A percentile compares a stretch with the other conserved stretches of the same genome.
phyloP scores from a whole-genome alignment of 2,329 filamentous ascomycete genomes.

The Capronia americana region DNA sequence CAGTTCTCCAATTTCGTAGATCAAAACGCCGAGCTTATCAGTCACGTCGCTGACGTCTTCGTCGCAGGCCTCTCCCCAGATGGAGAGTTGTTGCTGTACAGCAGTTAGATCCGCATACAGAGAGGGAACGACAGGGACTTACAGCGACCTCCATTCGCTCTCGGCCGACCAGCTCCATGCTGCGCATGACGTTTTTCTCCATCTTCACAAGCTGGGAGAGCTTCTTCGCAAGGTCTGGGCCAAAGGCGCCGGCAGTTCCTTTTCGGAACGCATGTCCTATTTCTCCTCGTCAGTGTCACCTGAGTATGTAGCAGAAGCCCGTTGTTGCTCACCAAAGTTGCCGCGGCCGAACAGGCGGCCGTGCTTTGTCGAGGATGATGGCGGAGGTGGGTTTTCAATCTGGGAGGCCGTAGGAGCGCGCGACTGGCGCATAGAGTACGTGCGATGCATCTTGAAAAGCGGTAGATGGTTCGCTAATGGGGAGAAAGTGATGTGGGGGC shows the following conservation, averaged over 20 bases:
- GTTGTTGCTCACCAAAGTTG: slow-evolving; percentile 73
- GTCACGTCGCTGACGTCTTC: slow-evolving; percentile 99
- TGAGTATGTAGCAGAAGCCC: not conserved
- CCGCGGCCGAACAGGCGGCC: slow-evolving; percentile 85
- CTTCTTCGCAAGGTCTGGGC: slow-evolving; percentile 93
- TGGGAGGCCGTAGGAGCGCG: slow-evolving; percentile 93
- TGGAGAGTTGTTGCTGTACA: slow-evolving; percentile 90
- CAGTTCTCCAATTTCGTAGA: slow-evolving; percentile 98
- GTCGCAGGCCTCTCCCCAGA: slow-evolving; percentile 95
- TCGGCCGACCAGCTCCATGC: slow-evolving; percentile 89
- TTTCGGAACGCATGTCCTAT: slow-evolving; percentile 68
- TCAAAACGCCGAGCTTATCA: slow-evolving; percentile 95
- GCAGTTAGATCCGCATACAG: slow-evolving; percentile 20
- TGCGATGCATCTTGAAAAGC: slow-evolving; percentile 79
- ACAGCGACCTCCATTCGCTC: slow-evolving; percentile 99
- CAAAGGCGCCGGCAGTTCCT: slow-evolving; percentile 60
- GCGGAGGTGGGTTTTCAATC: slow-evolving; percentile 89
- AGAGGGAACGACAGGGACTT: slow-evolving; percentile 54
- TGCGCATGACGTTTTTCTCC: slow-evolving; percentile 99
- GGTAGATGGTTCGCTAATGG: slow-evolving; percentile 7
- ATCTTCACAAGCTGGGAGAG: slow-evolving; percentile 98
- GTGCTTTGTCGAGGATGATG: slow-evolving; percentile 87
- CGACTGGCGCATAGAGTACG: slow-evolving; percentile 97
- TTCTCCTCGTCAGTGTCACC: slow-evolving; percentile 21
- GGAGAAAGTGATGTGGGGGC: slow-evolving; percentile 14